Conservation (phyloP, 2,329 filamentous ascomycete species). For the Calonectria ilicicola region DNA sequence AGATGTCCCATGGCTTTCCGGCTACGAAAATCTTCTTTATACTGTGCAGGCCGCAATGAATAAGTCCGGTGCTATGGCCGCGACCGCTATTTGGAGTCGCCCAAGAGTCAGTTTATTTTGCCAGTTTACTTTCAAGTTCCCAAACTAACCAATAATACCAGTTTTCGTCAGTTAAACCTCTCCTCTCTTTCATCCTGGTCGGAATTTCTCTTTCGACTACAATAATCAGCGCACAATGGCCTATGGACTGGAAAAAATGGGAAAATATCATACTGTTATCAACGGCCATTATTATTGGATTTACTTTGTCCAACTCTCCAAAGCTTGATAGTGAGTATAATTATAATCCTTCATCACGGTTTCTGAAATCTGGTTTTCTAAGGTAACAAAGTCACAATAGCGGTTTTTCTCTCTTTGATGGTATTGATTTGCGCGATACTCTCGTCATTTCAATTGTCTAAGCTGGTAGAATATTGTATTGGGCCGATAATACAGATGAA, state of each 20-base stretch:
- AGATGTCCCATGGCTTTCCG: conserved; percentile 15
- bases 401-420: not conserved
- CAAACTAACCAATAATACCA: not conserved
- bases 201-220: not conserved
- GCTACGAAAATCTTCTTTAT: not conserved
- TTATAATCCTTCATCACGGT: not conserved
- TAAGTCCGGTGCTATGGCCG: not conserved
- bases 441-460: not conserved
- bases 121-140: too few species aligned
- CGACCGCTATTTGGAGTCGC: not conserved
- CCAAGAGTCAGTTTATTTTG: not conserved
- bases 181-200: not conserved
- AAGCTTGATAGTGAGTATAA: not conserved
- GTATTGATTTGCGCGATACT: not conserved
- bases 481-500: not conserved
- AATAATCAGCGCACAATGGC: not conserved
- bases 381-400: not conserved
- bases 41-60: not conserved
- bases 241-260: not conserved
- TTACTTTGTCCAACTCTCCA: not conserved
- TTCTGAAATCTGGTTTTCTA: not conserved
- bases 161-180: not conserved
- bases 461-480: not conserved
- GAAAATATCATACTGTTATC: not conserved
- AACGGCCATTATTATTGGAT: not conserved